phyloP scores from a whole-genome alignment of 176 grass and related monocot species.

The Carex kokanica region DNA sequence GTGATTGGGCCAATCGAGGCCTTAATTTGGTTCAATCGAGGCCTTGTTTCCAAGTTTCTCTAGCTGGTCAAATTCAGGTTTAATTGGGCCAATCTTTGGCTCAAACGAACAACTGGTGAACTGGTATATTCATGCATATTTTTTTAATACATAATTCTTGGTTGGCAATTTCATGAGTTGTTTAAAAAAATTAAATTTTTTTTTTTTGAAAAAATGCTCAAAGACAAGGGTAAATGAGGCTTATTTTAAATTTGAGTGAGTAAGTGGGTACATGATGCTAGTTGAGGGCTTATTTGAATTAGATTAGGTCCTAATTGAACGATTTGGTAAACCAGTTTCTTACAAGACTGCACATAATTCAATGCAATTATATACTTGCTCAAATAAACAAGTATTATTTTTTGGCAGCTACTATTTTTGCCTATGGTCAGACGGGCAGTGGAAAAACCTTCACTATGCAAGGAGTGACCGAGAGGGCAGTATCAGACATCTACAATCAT shows the following conservation, averaged over 20 bases:
- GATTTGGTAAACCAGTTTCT: not conserved
- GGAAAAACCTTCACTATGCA: conserved; percentile 98
- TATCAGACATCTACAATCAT: conserved; percentile 65
- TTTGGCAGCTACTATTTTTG: conserved; percentile 61
- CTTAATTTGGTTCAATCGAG: not conserved
- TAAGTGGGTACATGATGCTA: not conserved
- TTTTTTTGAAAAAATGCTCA: not conserved
- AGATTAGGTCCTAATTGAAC: not conserved
- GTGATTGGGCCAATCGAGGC: not conserved
- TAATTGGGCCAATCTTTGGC: not conserved
- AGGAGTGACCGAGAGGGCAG: conserved; percentile 81
- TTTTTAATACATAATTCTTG: not conserved
- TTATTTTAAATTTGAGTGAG: not conserved
- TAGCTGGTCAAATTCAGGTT: not conserved
- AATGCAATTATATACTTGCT: not conserved
- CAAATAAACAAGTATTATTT: not conserved
- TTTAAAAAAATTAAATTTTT: not conserved
- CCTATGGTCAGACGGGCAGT: conserved; percentile 98
- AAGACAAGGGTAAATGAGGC: not conserved
- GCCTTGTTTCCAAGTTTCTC: not conserved
- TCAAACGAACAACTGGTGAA: not conserved
- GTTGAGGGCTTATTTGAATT: not conserved
- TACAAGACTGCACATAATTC: not conserved
- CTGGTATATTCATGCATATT: not conserved
- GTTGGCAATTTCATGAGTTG: not conserved